Evolutionary conservation across 495 filamentous ascomycete genomes (phyloP).

Genomic region (Aspergillus coremiiformis): DNA sequence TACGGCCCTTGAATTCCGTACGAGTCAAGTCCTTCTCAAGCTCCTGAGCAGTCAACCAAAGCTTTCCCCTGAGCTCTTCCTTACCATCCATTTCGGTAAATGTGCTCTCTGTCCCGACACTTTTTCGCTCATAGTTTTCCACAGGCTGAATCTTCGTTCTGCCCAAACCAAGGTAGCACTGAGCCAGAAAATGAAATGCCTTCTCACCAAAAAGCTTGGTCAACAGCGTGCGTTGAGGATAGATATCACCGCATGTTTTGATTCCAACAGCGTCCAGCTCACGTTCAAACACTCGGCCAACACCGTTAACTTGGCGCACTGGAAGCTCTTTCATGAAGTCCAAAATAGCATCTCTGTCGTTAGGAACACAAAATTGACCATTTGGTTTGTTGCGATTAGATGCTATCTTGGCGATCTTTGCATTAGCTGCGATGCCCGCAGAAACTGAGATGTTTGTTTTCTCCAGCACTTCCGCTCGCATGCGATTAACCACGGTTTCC

Average conservation of each 20-base stretch:
- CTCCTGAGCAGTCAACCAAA: conserved; percentile 74
- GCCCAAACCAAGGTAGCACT: conserved; percentile 79
- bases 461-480: conserved; percentile 70
- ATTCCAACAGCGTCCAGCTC: conserved; percentile 84
- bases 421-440: conserved; percentile 89
- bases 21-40: conserved; percentile 78
- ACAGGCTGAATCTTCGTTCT: conserved; percentile 81
- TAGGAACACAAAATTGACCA: conserved; percentile 73
- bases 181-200: conserved; percentile 75
- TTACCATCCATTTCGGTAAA: conserved; percentile 74
- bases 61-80: conserved; percentile 63
- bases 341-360: conserved; percentile 65
- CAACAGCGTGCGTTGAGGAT: conserved; percentile 62
- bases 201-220: conserved; percentile 82
- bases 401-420: conserved; percentile 87
- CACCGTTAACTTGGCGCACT: conserved; percentile 84
- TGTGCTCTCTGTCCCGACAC: conserved; percentile 87
- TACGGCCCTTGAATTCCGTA: conserved; percentile 80
- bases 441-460: conserved; percentile 82
- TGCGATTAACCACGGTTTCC: conserved; percentile 63
- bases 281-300: conserved; percentile 89
- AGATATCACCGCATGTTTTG: conserved; percentile 86
- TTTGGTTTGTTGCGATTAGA: conserved; percentile 97
- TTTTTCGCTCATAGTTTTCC: conserved; percentile 87
- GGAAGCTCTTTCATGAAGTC: conserved; percentile 77